phyloP scores from a whole-genome alignment of 2,329 filamentous ascomycete genomes.

The Ophiostoma sp. region DNA sequence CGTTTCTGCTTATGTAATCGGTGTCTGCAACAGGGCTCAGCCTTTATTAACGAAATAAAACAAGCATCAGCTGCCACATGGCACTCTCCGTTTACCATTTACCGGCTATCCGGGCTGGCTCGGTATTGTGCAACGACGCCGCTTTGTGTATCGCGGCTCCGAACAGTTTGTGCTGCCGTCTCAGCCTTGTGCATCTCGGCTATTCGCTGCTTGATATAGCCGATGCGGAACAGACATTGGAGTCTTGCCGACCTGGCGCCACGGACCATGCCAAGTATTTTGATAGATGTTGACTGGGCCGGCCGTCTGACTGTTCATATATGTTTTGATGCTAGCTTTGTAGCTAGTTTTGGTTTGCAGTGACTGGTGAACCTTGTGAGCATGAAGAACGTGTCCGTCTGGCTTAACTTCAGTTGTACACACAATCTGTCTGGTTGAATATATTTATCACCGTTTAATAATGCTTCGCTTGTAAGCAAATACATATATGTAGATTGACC shows the following conservation, averaged over 20 bases:
- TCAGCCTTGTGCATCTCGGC: constrained; percentile 1
- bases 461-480: too few relatives aligned
- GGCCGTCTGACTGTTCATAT: neutral
- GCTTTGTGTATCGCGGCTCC: neutral
- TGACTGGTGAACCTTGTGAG: too few relatives aligned
- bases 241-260: neutral
- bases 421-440: too few relatives aligned
- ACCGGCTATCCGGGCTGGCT: neutral
- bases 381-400: too few relatives aligned
- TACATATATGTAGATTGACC: too few relatives aligned
- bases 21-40: neutral
- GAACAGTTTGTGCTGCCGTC: neutral
- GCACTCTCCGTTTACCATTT: neutral
- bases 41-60: neutral
- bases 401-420: too few relatives aligned
- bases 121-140: neutral
- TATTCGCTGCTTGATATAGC: neutral
- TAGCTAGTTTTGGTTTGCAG: too few relatives aligned
- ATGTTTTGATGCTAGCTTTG: too few relatives aligned
- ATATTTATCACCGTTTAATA: too few relatives aligned
- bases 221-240: neutral
- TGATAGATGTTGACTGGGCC: neutral
- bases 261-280: neutral
- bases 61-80: neutral
- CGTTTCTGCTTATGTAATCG: neutral